Conservation (phyloP, 148 eudicot genomes). For the Vaccinium macrocarpon region DNA sequence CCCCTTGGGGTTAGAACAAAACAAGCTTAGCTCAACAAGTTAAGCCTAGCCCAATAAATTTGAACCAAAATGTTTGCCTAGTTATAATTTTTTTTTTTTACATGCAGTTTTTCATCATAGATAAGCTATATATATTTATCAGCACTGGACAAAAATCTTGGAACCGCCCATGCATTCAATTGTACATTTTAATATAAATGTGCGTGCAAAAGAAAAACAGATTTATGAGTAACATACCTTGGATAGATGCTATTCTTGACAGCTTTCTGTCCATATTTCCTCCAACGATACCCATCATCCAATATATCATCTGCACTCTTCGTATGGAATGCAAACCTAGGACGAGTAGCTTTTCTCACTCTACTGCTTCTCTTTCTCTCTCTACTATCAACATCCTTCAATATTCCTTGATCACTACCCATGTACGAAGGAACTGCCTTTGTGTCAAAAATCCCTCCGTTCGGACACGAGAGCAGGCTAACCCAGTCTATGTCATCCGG, state of each 20-base stretch:
- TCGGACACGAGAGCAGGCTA: constrained; percentile 26
- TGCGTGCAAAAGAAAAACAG: background rate
- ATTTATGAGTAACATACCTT: constrained; percentile 29
- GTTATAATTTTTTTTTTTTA: too few relatives aligned
- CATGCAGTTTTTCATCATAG: too few relatives aligned
- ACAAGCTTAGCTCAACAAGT: too few relatives aligned
- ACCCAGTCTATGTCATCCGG: constrained; percentile 55
- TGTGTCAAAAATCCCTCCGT: background rate
- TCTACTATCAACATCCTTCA: background rate
- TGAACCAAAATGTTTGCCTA: too few relatives aligned
- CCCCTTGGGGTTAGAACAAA: too few relatives aligned
- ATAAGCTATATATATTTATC: too few relatives aligned
- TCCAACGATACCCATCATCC: constrained; percentile 76
- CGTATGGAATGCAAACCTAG: constrained; percentile 63
- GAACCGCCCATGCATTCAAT: too few relatives aligned
- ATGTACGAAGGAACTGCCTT: background rate
- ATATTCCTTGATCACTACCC: background rate
- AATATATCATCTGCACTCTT: constrained; percentile 65
- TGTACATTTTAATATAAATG: background rate
- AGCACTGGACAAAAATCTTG: too few relatives aligned
- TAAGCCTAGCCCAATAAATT: too few relatives aligned
- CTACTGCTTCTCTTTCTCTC: constrained; percentile 16
- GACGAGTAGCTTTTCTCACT: constrained; percentile 29
- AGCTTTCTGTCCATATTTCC: constrained; percentile 79
- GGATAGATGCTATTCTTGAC: constrained; percentile 64